Conservation (phyloP, 2,329 filamentous ascomycete genomes). For the Colletotrichum nymphaeae region DNA sequence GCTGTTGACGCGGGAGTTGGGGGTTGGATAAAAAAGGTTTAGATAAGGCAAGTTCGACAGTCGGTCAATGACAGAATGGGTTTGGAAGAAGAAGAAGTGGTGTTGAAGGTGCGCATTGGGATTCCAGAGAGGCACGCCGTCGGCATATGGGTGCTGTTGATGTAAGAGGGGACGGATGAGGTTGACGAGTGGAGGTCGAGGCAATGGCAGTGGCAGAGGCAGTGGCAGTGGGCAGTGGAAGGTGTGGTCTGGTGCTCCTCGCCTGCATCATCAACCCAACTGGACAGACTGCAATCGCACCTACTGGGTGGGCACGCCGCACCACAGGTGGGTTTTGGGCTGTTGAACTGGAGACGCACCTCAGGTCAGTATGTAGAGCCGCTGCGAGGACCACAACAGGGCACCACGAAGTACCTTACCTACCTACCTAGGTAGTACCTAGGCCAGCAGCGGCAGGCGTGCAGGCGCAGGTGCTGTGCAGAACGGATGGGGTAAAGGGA, state of each 20-base stretch:
- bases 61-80: constrained; percentile 11
- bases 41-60: constrained; percentile 14
- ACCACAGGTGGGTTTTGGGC: neutral
- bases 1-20: neutral
- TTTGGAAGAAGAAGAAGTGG: constrained; percentile 5
- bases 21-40: neutral
- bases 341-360: neutral
- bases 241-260: neutral
- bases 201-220: neutral
- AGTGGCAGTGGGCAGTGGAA: neutral
- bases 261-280: constrained; percentile 14
- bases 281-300: neutral
- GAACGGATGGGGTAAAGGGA: constrained; percentile 21
- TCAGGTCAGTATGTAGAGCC: neutral
- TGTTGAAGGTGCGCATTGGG: constrained; percentile 19
- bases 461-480: neutral
- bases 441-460: neutral
- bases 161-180: constrained; percentile 16
- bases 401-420: neutral
- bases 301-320: constrained; percentile 1
- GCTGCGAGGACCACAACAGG: neutral
- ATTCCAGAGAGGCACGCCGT: neutral
- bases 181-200: constrained; percentile 29
- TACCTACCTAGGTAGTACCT: too few species aligned
- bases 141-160: neutral